Base-by-base conservation (phyloP, 2,329 filamentous ascomycete genomes). In the Eutypa lata region DNA sequence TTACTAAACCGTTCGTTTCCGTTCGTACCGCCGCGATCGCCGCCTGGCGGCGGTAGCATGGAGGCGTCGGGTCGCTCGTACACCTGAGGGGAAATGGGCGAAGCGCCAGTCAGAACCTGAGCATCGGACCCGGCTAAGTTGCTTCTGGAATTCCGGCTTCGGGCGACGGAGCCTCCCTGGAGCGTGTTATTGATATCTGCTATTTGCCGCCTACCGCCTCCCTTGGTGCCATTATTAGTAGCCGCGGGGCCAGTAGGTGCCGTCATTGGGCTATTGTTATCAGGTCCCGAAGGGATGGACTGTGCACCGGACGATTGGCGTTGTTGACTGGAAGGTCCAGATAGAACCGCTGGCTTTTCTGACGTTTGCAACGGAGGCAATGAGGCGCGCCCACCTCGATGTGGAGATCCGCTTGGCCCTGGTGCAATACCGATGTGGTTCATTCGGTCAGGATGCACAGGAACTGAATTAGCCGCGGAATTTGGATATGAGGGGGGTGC, bases 111-210 rank as follows among this genome's bases (percentile, higher is more conserved):
- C 2, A 83, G 70, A 4, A 80, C 77, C 60, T 84, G 82, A 1
- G 77, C 77, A 57, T 84, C 81, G 2, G 80, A 83, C 18, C 76
- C 76, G 18, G 73, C 77, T 35, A 83, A 63, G 53, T 73, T 76
- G 49, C 70, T 71, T 14, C 75, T 71, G 56, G 61, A 71, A 69
- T 57, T 66, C 65, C 56, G 71, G 56, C 53, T 71, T 61, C 71
- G 67, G 35, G 68, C 58, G 38, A 60, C 68, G 10, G 68, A 70
- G 44, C 69, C 72, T 28, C 68, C 75, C 65, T 80, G 77, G 3
- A 85, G 73, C 48, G 77, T 81, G 56, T 70, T 83, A 59, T 85
- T 83, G 54, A 87, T 86, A 45, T 80, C 78, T 13, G 78, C 77
- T 28, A 87, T 71, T 59, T 86, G 81, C 53, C 82, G 73, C 53